phyloP scores from a whole-genome alignment of 345 rosid species.

The Linum lewisii region DNA sequence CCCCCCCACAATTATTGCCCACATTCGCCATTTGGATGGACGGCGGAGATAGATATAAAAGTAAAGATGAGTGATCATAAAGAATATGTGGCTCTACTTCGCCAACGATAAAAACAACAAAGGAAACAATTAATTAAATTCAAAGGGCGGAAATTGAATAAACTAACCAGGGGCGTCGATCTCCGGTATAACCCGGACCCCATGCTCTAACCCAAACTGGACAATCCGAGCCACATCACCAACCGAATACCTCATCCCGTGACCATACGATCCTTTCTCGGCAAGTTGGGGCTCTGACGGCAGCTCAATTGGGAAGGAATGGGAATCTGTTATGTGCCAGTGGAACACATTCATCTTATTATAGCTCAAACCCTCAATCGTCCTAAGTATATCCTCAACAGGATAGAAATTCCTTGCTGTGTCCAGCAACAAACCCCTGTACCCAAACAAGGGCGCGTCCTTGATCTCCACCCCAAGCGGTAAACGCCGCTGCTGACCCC shows the following conservation, averaged over 20 bases:
- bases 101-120: neutral
- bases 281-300: slow-evolving; percentile 76
- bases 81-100: too few species aligned
- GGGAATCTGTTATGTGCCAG: slow-evolving; percentile 85
- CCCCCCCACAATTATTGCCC: too few species aligned
- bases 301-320: slow-evolving; percentile 66
- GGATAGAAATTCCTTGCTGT: slow-evolving; percentile 74
- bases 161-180: slow-evolving; percentile 77
- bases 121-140: neutral
- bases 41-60: too few species aligned
- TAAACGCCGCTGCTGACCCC: slow-evolving; percentile 44
- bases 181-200: slow-evolving; percentile 74
- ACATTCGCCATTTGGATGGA: too few species aligned
- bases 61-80: too few species aligned
- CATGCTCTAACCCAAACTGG: slow-evolving; percentile 60
- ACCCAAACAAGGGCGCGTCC: slow-evolving; percentile 57
- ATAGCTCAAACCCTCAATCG: slow-evolving; percentile 55
- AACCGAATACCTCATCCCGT: slow-evolving; percentile 48
- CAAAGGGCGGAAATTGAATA: too few species aligned
- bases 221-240: slow-evolving; percentile 46
- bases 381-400: slow-evolving; percentile 57
- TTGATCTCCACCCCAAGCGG: slow-evolving; percentile 37
- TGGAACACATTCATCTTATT: slow-evolving; percentile 89
- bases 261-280: slow-evolving; percentile 59
- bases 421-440: slow-evolving; percentile 66